A percentile compares a stretch with the other conserved stretches of the same genome.
Conservation (phyloP, 1,139 yeast species). For the Saccharomycopsis hybrid region DNA sequence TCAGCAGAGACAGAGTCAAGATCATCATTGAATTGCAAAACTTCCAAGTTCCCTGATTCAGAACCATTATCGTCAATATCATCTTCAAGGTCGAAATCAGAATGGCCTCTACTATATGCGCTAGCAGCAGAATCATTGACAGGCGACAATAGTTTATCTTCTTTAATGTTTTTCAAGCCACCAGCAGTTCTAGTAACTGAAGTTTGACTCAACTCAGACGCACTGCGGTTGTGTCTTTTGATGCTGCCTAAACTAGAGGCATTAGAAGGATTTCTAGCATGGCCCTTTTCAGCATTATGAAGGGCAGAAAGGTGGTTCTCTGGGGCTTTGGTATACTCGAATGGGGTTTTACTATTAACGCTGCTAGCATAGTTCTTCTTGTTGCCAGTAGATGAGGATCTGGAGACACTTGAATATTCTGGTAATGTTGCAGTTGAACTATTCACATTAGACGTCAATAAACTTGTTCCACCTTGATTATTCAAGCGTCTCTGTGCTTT, state of each 20-base stretch:
- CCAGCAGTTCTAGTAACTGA: background rate
- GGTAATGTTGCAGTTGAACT: conserved; percentile 1
- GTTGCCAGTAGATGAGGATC: background rate
- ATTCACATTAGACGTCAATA: background rate
- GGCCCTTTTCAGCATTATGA: conserved; percentile 4
- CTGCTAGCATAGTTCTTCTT: background rate
- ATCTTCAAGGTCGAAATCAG: conserved; percentile 21
- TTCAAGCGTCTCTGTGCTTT: conserved; percentile 24
- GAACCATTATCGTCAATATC: conserved; percentile 27
- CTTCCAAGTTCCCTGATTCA: conserved; percentile 18
- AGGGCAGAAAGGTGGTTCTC: conserved; percentile 17
- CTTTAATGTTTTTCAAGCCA: background rate
- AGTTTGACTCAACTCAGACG: conserved; percentile 8
- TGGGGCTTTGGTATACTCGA: conserved; percentile 17
- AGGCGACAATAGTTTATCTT: background rate
- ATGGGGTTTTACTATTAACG: conserved; percentile 6
- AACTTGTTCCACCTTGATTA: background rate
- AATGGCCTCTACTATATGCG: background rate
- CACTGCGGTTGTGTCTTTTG: conserved; percentile 12
- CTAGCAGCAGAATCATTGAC: too few species aligned
- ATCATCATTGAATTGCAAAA: conserved; percentile 17
- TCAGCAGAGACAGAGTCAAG: conserved; percentile 12
- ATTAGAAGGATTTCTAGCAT: conserved; percentile 20
- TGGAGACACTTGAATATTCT: background rate
- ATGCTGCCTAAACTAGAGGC: conserved; percentile 16